Base-by-base conservation (phyloP, 2,329 filamentous ascomycete genomes). In the Didymellaceae sp. region DNA sequence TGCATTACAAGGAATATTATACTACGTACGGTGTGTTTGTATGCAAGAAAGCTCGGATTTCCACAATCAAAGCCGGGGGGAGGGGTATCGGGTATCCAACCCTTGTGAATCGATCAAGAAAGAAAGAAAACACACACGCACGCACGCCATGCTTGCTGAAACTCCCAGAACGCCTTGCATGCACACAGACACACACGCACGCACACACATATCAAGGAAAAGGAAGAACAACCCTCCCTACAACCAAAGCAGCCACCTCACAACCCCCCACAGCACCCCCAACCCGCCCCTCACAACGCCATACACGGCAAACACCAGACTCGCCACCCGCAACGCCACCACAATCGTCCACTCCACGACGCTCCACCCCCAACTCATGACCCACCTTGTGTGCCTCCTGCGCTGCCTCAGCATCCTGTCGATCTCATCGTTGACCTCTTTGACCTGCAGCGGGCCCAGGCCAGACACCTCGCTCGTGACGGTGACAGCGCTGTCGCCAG, bases 291-390 rank as follows among this genome's bases (percentile, higher is more conserved):
- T 77, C 26, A 89, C 75, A 11, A 89, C 72, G 52, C 90, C 83
- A 42, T 88, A 78, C 18, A 93, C 78, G 70, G 91, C 89, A 18
- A 97, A 92, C 25, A 96, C 78, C 52, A 95, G 84, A 91, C 93
- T 97, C 13, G 95, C 86, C 74, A 88, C 91, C 91, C 94, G 97
- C 86, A 97, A 90, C 61, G 95, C 83, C 4, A 89, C 89, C 30
- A 97, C 85, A 14, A 97, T 81, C 40, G 85, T 77, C 91, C 91
- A 97, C 77, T 97, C 93, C 13, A 97, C 83, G 16, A 87, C 75
- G 45, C 91, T 85, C 82, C 91, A 97, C 11, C 90, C 87, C 0
- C 86, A 84, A 11, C 89, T 80, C 30, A 90, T 80, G 18, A 91
- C 74, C 85, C 90, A 91, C 45, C 90, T 80, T 66, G 94, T 80